Evolutionary conservation across 2,329 filamentous ascomycete species (phyloP).

Genomic region (Cercospora janseana): DNA sequence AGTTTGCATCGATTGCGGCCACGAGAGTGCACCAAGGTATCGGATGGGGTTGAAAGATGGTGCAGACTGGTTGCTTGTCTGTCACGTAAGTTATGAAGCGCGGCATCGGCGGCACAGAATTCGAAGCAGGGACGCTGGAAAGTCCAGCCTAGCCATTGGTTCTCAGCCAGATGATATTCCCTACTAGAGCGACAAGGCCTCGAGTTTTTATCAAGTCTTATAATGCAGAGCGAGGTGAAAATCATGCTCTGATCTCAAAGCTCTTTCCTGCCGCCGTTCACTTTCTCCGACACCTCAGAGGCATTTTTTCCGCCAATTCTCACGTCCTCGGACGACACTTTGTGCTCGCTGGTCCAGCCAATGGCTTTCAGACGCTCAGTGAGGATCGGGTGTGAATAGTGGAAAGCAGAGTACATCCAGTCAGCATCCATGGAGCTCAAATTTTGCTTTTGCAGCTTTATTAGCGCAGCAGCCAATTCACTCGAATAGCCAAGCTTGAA

Average conservation of each 20-base stretch:
- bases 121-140: no score
- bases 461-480: constrained; percentile 80
- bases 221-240: background rate
- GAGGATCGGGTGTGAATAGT: constrained; percentile 96
- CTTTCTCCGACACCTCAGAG: background rate
- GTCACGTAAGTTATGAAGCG: no score
- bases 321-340: constrained; percentile 49
- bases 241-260: background rate
- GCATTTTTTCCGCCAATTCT: constrained; percentile 21
- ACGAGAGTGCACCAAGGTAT: no score
- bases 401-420: constrained; percentile 97
- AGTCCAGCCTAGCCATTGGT: no score
- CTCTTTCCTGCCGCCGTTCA: constrained; percentile 16
- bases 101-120: no score
- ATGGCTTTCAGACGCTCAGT: constrained; percentile 89
- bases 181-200: background rate
- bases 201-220: background rate
- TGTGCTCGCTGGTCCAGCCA: constrained; percentile 72
- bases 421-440: constrained; percentile 98
- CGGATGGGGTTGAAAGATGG: no score
- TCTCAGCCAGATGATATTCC: background rate
- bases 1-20: no score
- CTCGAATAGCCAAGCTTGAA: constrained; percentile 76
- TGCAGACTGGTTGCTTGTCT: no score
- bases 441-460: constrained; percentile 98